phyloP scores from a whole-genome alignment of 2,329 filamentous ascomycete species.

The Paracoccidioides brasiliensis region DNA sequence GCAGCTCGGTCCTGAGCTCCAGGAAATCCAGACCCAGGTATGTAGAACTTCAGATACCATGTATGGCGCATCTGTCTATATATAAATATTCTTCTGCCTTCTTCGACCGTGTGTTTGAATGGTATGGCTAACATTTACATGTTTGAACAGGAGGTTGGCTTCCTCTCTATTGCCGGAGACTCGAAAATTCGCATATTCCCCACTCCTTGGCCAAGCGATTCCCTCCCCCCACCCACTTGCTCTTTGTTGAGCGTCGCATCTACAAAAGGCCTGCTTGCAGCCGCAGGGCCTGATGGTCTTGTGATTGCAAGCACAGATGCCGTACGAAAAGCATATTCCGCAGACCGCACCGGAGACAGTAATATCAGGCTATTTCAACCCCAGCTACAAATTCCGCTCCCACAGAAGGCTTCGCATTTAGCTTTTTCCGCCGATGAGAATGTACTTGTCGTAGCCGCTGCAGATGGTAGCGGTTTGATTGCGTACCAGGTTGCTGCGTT shows the following conservation, averaged over 20 bases:
- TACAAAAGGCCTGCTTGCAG: slow-evolving; percentile 67
- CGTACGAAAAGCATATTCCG: slow-evolving; percentile 60
- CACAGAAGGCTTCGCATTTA: slow-evolving; percentile 70
- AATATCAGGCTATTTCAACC: slow-evolving; percentile 60
- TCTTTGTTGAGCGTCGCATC: slow-evolving; percentile 78
- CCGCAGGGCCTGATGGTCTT: slow-evolving; percentile 69
- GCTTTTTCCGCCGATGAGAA: slow-evolving; percentile 83
- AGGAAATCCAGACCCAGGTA: slow-evolving; percentile 74
- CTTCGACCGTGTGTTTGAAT: too few species aligned
- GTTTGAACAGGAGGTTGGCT: slow-evolving; percentile 53
- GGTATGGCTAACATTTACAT: not conserved
- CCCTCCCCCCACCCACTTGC: slow-evolving; percentile 60
- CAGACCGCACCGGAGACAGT: slow-evolving; percentile 43
- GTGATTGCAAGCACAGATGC: slow-evolving; percentile 63
- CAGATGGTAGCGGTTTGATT: slow-evolving; percentile 66
- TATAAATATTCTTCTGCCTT: too few species aligned
- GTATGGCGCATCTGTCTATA: too few species aligned
- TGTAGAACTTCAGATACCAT: not conserved
- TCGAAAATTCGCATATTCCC: slow-evolving; percentile 70
- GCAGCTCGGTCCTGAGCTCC: slow-evolving; percentile 52
- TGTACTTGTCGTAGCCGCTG: slow-evolving; percentile 69
- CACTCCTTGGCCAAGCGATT: slow-evolving; percentile 56
- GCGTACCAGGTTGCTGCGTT: slow-evolving; percentile 67
- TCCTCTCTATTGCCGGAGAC: slow-evolving; percentile 66
- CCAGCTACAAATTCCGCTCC: slow-evolving; percentile 58